Base-by-base conservation (phyloP, 2,329 filamentous ascomycete species). In the Trichoderma sp. region DNA sequence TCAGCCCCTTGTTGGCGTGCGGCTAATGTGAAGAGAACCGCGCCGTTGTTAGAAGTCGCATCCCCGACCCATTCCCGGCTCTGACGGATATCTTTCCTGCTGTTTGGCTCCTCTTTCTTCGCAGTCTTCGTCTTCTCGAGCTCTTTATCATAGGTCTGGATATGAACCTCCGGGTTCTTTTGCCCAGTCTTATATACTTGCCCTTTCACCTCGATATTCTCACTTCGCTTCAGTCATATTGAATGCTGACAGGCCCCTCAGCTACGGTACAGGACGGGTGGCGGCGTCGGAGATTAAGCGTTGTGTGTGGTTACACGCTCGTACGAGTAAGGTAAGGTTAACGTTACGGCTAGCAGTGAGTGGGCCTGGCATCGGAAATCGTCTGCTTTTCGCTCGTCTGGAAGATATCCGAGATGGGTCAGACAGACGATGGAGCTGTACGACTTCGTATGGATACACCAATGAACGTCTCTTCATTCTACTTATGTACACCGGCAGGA, bases 31-130 rank as follows among this genome's bases (percentile, higher is more conserved):
- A 43, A 34, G 51, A 45, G 30, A 34, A 17, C 30, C 39, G 59
- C 59, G 59, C 59, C 59, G 59, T 39, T 41, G 59, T 62, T 19
- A 44, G 39, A 62, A 54, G 39, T 51, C 43, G 12, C 30, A 19
- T 41, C 47, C 21, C 45, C 15, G 45, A 50, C 45, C 48, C 30
- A 39, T 43, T 61, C 47, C 21, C 41, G 57, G 57, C 56, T 26
- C 19, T 17, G 45, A 43, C 57, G 45, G 34, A 19, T 34, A 26
- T 51, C 21, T 17, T 30, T 17, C 26, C 19, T 34, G 56, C 7
- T 48, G 19, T 26, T 24, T 34, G 30, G 55, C 34, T 30, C 17
- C 7, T 12, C 5, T 41, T 30, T 60, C 44, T 41, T 50, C 30
- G 10, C 30, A 7, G 30, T 34, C 10, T 34, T 9, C 30, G 10